Evolutionary conservation across 2,329 filamentous ascomycete species (phyloP).

Genomic region (Fusarium sp.): DNA sequence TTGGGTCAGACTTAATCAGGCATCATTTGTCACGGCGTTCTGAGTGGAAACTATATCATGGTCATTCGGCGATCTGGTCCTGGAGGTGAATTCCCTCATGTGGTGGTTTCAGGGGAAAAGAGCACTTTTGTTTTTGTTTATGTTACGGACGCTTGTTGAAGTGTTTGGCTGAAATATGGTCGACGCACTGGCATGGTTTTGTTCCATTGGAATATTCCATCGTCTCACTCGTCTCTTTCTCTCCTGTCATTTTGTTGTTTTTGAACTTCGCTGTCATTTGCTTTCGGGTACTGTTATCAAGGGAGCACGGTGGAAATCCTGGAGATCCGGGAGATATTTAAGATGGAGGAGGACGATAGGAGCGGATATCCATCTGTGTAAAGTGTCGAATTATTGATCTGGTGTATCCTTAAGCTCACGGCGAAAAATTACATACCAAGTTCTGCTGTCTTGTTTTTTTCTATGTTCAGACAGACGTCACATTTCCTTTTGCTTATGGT

Average conservation of each 20-base stretch:
- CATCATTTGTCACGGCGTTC: conserved; percentile 59
- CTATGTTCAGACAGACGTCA: conserved; percentile 29
- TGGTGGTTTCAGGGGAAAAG: conserved; percentile 53
- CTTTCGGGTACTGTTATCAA: conserved; percentile 26
- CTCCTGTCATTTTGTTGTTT: conserved; percentile 37
- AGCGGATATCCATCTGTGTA: conserved; percentile 38
- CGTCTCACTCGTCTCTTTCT: conserved; percentile 34
- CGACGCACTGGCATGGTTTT: conserved; percentile 35
- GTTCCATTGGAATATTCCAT: conserved; percentile 24
- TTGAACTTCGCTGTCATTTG: conserved; percentile 32
- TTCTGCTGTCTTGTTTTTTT: conserved; percentile 29
- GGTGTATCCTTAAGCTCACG: conserved; percentile 48
- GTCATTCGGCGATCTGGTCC: conserved; percentile 56
- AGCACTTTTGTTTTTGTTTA: conserved; percentile 45
- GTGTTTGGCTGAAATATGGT: conserved; percentile 33
- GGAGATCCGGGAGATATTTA: conserved; percentile 31
- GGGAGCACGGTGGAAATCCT: conserved; percentile 30
- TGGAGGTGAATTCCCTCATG: conserved; percentile 48
- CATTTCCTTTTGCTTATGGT: conserved; percentile 14
- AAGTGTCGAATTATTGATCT: conserved; percentile 42
- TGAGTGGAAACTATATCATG: conserved; percentile 57
- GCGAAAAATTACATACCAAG: conserved; percentile 51
- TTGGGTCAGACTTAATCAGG: conserved; percentile 55
- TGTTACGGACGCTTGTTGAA: conserved; percentile 38
- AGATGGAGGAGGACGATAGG: conserved; percentile 24